Base-by-base conservation (phyloP, 1,139 yeast genomes). In the Kodamaea plutei region DNA sequence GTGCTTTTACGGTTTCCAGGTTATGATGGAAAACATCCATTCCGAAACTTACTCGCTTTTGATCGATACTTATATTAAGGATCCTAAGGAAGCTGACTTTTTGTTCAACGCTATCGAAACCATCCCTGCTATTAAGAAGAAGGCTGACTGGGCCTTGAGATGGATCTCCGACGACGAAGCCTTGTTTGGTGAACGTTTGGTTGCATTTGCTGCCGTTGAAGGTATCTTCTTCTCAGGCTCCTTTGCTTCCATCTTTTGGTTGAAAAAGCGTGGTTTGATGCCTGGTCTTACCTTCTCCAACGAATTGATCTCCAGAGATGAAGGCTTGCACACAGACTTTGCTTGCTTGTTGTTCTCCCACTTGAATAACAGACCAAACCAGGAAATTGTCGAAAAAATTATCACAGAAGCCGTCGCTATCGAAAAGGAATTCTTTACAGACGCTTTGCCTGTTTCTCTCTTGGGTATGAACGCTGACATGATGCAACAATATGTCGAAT, bases 11-110 rank as follows among this genome's bases (percentile, higher is more conserved):
- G 98, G 98, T 33, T 91, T 91, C 82, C 97, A 91, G 69, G 91
- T 91, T 62, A 89, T 89, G 97, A 91, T 93, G 94, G 98, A 93
- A 68, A 93, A 91, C 73, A 91, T 91, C 54, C 98, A 91, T 66
- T 81, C 96, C 20, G 98, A 91, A 69, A 91, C 96, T 28, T 91
- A 93, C 69, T 89, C 97, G 9, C 70, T 91, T 48, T 76, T 91
- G 55, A 85, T 91, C 50, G 98, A 91, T 59, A 78, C 96, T 27
- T 91, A 89, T 64, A 84, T 91, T 61, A 88, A 88, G 69, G 97
- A 91, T 63, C 91, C 95, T 45, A 79, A 82, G 63, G 95, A 89
- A 68, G 77, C 93, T 37, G 84, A 82, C 43, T 85, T 69, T 60
- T 73, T 89, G 58, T 87, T 91, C 66, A 87, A 89, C 54, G 96